phyloP scores from a whole-genome alignment of 2,329 filamentous ascomycete genomes.

The Aspergillus sojae region DNA sequence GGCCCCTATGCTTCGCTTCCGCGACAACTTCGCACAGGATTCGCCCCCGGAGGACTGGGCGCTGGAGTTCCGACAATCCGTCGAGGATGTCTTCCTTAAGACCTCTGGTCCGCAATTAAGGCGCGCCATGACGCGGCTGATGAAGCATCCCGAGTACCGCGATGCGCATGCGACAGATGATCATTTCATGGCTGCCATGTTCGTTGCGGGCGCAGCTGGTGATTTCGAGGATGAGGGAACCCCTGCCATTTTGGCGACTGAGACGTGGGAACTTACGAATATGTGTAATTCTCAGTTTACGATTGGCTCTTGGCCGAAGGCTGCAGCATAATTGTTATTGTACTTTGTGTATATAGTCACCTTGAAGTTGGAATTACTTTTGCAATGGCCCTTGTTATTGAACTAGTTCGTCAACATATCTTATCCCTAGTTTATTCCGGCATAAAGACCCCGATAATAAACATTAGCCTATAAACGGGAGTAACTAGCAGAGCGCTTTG shows the following conservation, averaged over 20 bases:
- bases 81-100: slow-evolving; percentile 62
- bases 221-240: slow-evolving; percentile 50
- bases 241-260: slow-evolving; percentile 46
- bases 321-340: neutral
- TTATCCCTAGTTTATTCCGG: fast-evolving
- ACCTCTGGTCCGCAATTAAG: slow-evolving; percentile 59
- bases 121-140: slow-evolving; percentile 60
- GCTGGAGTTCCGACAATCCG: slow-evolving; percentile 66
- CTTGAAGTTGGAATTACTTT: neutral
- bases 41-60: slow-evolving; percentile 62
- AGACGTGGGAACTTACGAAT: slow-evolving; percentile 68
- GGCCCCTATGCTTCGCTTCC: slow-evolving; percentile 64
- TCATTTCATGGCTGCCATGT: slow-evolving; percentile 68
- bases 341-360: neutral
- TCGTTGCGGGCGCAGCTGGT: slow-evolving; percentile 62
- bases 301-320: slow-evolving; percentile 45
- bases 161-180: slow-evolving; percentile 72
- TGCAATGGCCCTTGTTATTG: neutral
- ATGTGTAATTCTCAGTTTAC: slow-evolving; percentile 67
- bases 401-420: neutral
- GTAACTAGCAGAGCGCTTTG: neutral
- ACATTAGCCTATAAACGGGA: too few species aligned
- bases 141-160: slow-evolving; percentile 68
- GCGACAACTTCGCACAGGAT: slow-evolving; percentile 64
- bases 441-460: neutral